A percentile compares a stretch with the other conserved stretches of the same genome.
Conservation (phyloP, 2,329 filamentous ascomycete species). For the Graphilbum ipis-grandicollis region DNA sequence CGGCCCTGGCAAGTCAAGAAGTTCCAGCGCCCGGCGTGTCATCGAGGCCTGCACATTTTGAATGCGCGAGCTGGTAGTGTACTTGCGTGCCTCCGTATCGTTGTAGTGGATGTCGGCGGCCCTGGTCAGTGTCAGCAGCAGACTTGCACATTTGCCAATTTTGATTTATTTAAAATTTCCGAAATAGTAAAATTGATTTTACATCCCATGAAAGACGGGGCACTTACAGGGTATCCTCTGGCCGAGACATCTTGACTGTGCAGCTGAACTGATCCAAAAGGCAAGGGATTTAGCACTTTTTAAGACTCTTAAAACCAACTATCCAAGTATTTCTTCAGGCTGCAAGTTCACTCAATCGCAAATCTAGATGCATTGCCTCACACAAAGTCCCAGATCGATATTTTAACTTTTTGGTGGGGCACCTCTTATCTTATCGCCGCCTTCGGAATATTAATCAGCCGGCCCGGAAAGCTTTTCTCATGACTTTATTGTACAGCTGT, state of each 20-base stretch:
- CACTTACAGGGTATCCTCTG: constrained; percentile 77
- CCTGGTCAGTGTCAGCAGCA: constrained; percentile 24
- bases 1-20: constrained; percentile 63
- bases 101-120: constrained; percentile 96
- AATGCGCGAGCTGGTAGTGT: constrained; percentile 90
- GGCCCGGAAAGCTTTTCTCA: too few relatives aligned
- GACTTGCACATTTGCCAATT: not conserved
- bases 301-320: too few relatives aligned
- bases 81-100: constrained; percentile 88
- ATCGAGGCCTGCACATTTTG: constrained; percentile 89
- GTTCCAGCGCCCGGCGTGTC: constrained; percentile 82
- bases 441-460: not conserved
- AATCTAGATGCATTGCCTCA: not conserved
- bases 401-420: constrained; percentile 6
- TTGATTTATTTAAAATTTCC: too few relatives aligned
- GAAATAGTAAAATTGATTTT: too few relatives aligned
- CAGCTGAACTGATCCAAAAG: too few relatives aligned
- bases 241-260: constrained; percentile 62
- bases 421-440: constrained; percentile 6
- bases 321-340: too few relatives aligned
- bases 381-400: not conserved
- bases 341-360: too few relatives aligned
- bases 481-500: too few relatives aligned
- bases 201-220: not conserved
- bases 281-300: too few relatives aligned